These are phyloP conservation scores for Fusarium graminum DNA, from an alignment of 2,329 filamentous ascomycete genomes.

Conservation along the genomic window DNA sequence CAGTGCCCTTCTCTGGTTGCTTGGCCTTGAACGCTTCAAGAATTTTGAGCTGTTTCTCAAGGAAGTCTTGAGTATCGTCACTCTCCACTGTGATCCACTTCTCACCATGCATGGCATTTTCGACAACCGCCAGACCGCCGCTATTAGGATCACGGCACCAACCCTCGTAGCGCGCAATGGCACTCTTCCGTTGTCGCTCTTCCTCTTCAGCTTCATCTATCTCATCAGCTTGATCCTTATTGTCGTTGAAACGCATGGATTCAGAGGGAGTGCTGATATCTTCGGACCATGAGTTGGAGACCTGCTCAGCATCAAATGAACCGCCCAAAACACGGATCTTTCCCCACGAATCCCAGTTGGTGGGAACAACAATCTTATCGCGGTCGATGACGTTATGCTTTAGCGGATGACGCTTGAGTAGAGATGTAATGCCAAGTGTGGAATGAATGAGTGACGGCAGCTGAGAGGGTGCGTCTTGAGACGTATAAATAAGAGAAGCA, in stretches of 20 bases:
- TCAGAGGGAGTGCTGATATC: constrained; percentile 74
- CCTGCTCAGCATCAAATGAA: constrained; percentile 89
- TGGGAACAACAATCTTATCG: constrained; percentile 92
- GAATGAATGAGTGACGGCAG: constrained; percentile 86
- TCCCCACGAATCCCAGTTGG: constrained; percentile 98
- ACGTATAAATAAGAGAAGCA: constrained; percentile 86
- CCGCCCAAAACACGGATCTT: constrained; percentile 95
- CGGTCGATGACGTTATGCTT: constrained; percentile 94
- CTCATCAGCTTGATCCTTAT: constrained; percentile 42
- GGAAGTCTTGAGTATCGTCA: constrained; percentile 81
- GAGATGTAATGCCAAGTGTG: constrained; percentile 85
- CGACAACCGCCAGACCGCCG: constrained; percentile 62
- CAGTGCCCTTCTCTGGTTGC: constrained; percentile 60
- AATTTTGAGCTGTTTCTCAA: constrained; percentile 78
- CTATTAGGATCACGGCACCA: constrained; percentile 81
- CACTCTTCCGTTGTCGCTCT: constrained; percentile 61
- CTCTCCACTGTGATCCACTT: constrained; percentile 53
- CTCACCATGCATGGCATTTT: constrained; percentile 56
- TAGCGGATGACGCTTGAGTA: constrained; percentile 81
- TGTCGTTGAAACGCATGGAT: constrained; percentile 44
- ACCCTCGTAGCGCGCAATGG: constrained; percentile 81
- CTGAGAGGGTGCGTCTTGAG: constrained; percentile 80
- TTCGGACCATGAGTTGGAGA: constrained; percentile 87
- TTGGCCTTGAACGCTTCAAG: constrained; percentile 75
- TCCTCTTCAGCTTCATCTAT: constrained; percentile 44